Base-by-base conservation (phyloP, 2,329 filamentous ascomycete species). In the Fusarium scirpi region DNA sequence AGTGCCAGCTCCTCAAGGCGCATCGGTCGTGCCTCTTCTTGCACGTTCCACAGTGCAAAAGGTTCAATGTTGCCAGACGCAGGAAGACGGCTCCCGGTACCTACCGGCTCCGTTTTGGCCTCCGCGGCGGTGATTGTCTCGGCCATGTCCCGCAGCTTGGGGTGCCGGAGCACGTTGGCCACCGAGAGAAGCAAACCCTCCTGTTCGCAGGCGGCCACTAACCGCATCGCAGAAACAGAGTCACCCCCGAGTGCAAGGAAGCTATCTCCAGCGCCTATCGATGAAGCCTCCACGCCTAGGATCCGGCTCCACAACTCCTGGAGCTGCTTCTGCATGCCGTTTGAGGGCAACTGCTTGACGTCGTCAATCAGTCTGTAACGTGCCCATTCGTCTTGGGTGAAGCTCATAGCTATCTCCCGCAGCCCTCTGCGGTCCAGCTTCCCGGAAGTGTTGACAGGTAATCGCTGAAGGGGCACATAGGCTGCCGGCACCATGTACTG, bases 261-360 rank as follows among this genome's bases (percentile, higher is more conserved):
- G 52, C 52, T 55, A 55, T 55, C 52, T 45, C 52, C 52, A 55
- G 41, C 52, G 52, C 52, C 52, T 45, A 55, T 55, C 40, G 52
- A 55, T 45, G 52, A 55, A 55, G 41, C 52, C 27, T 55, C 52
- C 40, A 55, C 52, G 41, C 52, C 52, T 55, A 55, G 52, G 29
- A 55, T 55, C 41, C 52, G 52, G 52, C 52, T 55, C 52, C 52
- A 55, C 52, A 55, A 55, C 52, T 27, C 40, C 52, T 55, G 52
- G 40, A 55, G 52, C 52, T 55, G 52, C 52, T 55, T 55, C 52
- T 55, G 52, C 52, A 55, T 55, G 52, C 52, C 52, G 52, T 55
- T 55, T 55, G 52, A 55, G 52, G 52, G 52, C 41, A 45, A 55
- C 52, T 55, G 52, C 52, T 55, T 55, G n/a, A 45, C 52, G 29